Evolutionary conservation across 2,329 filamentous ascomycete species (phyloP), one percentile per base, ranked within the genome.

Genomic region (Aciculosporium take): DNA sequence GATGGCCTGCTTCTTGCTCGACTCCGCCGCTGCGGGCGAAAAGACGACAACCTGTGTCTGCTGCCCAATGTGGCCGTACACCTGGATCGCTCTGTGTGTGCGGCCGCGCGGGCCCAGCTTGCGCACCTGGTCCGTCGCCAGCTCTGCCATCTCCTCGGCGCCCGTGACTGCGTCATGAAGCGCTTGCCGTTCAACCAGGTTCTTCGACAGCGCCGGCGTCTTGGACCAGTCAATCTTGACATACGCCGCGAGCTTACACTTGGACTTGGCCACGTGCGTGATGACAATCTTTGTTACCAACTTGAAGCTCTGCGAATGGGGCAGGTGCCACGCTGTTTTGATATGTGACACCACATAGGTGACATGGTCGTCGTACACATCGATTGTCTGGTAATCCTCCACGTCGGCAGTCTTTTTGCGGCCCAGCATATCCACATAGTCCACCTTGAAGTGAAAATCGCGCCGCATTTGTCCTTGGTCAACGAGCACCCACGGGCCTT

Each of bases 211-310:
- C 0, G 71, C 67, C 9, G 79, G 79, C 41, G 74, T 67, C 49
- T 77, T 81, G 21, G 76, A 71, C 91, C 91, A 96, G 51, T 86
- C 83, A n/a, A 94, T 76, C 53, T 81, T 83, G 40, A 80, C 84
- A 61, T 85, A 94, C 33, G 96, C 76, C 21, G 87, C 82, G 42
- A 98, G 74, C 63, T 91, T 95, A 60, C 86, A 94, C 58, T 82
- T 87, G 10, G 84, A 87, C 63, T 96, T 96, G 40, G 86, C 79
- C 45, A 89, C 73, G 55, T 96, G 86, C 2, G 91, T 95, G 47
- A 98, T 91, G 48, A 95, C 86, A 47, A 94, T 79, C 61, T 94
- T 95, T 49, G 78, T 89, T 43, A 93, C 76, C 18, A 95, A 67
- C 51, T 81, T 80, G 62, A 96, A 94, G 39, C 77, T 74, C 37